Evolutionary conservation across 1,284 basidiomycete genomes (phyloP).

Genomic region (Anthracocystis setariae): DNA sequence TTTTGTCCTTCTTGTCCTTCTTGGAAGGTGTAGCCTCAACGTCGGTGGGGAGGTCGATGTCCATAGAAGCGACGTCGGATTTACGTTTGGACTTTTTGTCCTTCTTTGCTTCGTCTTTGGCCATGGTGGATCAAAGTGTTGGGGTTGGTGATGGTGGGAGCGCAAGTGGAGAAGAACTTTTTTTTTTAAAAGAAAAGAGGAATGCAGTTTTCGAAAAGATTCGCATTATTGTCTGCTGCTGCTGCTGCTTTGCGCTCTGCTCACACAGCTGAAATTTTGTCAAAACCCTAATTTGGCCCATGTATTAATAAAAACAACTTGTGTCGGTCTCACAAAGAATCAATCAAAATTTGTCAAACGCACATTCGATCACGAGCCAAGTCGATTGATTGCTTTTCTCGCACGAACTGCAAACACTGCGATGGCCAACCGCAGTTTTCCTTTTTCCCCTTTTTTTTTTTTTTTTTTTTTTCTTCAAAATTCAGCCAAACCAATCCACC

Average conservation of each 20-base stretch:
- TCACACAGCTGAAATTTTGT: slow-evolving; percentile 10
- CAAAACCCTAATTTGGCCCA: neutral
- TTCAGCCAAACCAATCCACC: too few species aligned
- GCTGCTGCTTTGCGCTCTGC: too few species aligned
- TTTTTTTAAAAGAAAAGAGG: too few species aligned
- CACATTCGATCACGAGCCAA: slow-evolving; percentile 28
- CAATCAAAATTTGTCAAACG: neutral
- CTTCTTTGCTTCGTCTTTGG: slow-evolving; percentile 59
- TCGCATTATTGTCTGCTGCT: too few species aligned
- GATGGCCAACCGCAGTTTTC: slow-evolving; percentile 29
- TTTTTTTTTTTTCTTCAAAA: too few species aligned
- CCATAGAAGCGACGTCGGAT: slow-evolving; percentile 52
- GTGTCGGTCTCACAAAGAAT: too few species aligned
- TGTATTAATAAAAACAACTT: too few species aligned
- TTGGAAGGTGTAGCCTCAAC: slow-evolving; percentile 38
- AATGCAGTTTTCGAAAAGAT: neutral
- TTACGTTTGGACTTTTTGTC: slow-evolving; percentile 59
- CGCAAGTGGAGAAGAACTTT: neutral
- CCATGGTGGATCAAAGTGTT: slow-evolving; percentile 26
- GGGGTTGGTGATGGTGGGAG: slow-evolving; percentile 4
- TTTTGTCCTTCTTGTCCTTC: slow-evolving; percentile 58
- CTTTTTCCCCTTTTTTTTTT: neutral
- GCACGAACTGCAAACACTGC: slow-evolving; percentile 7
- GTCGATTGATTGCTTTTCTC: slow-evolving; percentile 4
- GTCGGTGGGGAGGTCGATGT: slow-evolving; percentile 26